Evolutionary conservation across 2,329 filamentous ascomycete genomes (phyloP).

Genomic region (Hirsutella thompsonii): DNA sequence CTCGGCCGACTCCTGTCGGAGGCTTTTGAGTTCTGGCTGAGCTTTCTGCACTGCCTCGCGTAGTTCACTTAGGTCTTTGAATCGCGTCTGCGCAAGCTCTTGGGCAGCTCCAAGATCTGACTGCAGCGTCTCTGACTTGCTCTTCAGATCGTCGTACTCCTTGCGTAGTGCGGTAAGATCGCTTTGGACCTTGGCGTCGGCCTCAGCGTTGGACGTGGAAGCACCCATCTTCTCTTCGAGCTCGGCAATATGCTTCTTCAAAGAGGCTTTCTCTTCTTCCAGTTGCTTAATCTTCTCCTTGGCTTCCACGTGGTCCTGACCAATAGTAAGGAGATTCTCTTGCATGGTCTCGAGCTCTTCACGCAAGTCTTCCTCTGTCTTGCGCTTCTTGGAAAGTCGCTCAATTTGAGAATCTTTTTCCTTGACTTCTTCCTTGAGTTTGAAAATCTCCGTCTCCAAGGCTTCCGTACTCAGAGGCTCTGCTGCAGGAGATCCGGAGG

Average conservation of each 20-base stretch:
- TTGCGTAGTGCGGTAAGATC: conserved; percentile 44
- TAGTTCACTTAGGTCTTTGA: conserved; percentile 75
- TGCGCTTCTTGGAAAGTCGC: conserved; percentile 53
- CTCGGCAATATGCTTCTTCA: conserved; percentile 49
- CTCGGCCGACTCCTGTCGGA: conserved; percentile 64
- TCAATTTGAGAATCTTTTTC: conserved; percentile 64
- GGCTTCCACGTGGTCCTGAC: conserved; percentile 71
- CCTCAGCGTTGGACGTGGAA: conserved; percentile 20
- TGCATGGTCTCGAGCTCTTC: conserved; percentile 80
- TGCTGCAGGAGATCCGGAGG: not conserved
- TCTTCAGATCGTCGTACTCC: conserved; percentile 56
- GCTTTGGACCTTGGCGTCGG: conserved; percentile 40
- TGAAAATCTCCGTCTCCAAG: conserved; percentile 34
- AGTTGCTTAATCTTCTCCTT: conserved; percentile 66
- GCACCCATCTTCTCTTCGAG: conserved; percentile 57
- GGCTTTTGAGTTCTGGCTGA: conserved; percentile 69
- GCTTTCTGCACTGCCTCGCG: conserved; percentile 70
- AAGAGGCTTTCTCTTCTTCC: conserved; percentile 50
- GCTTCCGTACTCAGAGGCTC: conserved; percentile 19
- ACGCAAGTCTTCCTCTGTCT: conserved; percentile 63
- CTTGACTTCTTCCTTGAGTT: conserved; percentile 38
- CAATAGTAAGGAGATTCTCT: conserved; percentile 67
- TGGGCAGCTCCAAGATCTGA: conserved; percentile 78
- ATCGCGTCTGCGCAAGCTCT: conserved; percentile 73
- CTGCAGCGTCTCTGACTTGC: conserved; percentile 56